These are phyloP conservation scores for Nasturtium officinale DNA, from an alignment of 345 rosid species.

Conservation along the genomic window DNA sequence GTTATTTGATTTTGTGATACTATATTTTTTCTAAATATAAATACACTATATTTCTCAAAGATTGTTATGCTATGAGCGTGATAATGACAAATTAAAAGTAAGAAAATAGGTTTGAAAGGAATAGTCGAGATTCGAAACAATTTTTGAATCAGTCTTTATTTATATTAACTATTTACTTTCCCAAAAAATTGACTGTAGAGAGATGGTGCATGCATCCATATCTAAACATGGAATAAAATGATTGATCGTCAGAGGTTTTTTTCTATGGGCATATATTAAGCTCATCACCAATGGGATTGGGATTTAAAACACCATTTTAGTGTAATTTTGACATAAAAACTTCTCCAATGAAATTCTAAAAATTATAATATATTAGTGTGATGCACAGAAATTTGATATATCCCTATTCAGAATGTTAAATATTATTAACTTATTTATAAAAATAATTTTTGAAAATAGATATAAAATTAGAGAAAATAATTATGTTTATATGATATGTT, in stretches of 20 bases:
- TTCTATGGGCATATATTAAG: not conserved
- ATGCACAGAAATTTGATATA: too few relatives aligned
- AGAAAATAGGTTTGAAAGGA: not conserved
- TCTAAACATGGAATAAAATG: not conserved
- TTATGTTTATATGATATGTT: too few relatives aligned
- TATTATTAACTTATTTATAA: too few relatives aligned
- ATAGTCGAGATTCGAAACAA: conserved; percentile 1
- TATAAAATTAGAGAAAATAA: too few relatives aligned
- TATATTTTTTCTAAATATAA: not conserved
- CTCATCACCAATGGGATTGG: too few relatives aligned
- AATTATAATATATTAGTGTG: too few relatives aligned
- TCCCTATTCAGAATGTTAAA: too few relatives aligned
- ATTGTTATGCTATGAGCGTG: not conserved
- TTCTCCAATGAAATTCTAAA: too few relatives aligned
- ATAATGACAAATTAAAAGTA: not conserved
- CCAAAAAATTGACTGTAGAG: not conserved
- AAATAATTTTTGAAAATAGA: too few relatives aligned
- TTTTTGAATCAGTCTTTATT: not conserved
- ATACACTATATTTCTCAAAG: not conserved
- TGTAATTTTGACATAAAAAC: too few relatives aligned
- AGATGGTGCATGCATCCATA: not conserved
- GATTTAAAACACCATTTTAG: too few relatives aligned
- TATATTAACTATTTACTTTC: not conserved
- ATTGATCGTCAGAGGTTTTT: not conserved
- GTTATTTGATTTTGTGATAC: not conserved